Percentiles rank a stretch among this genome's conserved stretches.
These are phyloP conservation scores for Diplocarpon mali DNA, from an alignment of 2,329 filamentous ascomycete genomes.

Conservation along the genomic window DNA sequence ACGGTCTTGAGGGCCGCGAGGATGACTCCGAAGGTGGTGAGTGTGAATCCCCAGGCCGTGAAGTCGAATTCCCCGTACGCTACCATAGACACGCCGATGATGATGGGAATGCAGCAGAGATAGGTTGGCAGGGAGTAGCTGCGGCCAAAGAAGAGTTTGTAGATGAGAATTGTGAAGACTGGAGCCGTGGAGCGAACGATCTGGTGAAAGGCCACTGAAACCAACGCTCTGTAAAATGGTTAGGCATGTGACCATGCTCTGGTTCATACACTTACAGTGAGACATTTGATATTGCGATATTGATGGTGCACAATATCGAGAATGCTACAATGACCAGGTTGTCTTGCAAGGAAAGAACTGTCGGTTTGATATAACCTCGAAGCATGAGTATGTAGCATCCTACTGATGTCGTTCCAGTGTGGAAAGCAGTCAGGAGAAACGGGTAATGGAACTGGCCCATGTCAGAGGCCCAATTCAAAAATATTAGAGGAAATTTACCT, in stretches of 20 bases:
- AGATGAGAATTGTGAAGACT: constrained; percentile 51
- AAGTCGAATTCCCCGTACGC: constrained; percentile 54
- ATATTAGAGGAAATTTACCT: neutral
- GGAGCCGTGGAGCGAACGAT: constrained; percentile 51
- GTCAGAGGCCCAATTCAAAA: neutral
- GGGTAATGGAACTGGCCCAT: constrained; percentile 43
- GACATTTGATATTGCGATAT: constrained; percentile 53
- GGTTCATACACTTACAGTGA: constrained; percentile 35
- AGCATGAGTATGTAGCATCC: constrained; percentile 43
- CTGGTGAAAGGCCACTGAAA: constrained; percentile 56
- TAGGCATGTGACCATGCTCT: neutral
- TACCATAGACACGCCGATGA: constrained; percentile 46
- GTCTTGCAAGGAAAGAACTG: constrained; percentile 40
- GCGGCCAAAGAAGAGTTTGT: constrained; percentile 43
- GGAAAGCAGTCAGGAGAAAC: constrained; percentile 48
- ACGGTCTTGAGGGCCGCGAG: constrained; percentile 49
- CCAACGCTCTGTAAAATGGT: constrained; percentile 33
- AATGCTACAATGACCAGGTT: constrained; percentile 46
- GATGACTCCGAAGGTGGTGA: constrained; percentile 43
- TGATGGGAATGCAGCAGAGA: constrained; percentile 47
- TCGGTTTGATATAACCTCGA: constrained; percentile 40
- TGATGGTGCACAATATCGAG: constrained; percentile 50
- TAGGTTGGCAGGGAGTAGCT: constrained; percentile 46
- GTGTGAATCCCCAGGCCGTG: constrained; percentile 43
- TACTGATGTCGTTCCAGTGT: constrained; percentile 45